A percentile compares a stretch with the other conserved stretches of the same genome.
Evolutionary conservation across 2,329 filamentous ascomycete genomes (phyloP).

Genomic region (Malbranchea cinnamomea): DNA sequence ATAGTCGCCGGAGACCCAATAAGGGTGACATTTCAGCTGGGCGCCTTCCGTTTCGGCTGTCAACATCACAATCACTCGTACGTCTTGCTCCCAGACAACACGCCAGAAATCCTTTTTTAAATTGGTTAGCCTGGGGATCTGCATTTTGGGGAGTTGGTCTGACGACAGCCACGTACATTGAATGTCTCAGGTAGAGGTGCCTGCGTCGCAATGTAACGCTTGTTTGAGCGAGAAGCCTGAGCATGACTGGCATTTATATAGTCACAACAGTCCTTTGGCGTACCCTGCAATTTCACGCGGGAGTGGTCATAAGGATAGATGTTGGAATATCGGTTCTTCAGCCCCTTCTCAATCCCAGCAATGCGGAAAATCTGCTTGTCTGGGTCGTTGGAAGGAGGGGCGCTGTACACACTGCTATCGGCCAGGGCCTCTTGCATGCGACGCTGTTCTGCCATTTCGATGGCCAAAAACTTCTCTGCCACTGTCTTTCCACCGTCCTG

Average conservation of each 20-base stretch:
- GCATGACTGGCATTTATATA: slow-evolving; percentile 93
- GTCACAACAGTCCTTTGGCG: slow-evolving; percentile 57
- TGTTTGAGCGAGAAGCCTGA: slow-evolving; percentile 65
- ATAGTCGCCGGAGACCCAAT: slow-evolving; percentile 71
- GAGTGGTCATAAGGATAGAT: slow-evolving; percentile 94
- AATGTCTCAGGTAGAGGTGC: slow-evolving; percentile 87
- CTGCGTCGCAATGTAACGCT: slow-evolving; percentile 90
- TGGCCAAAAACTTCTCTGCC: slow-evolving; percentile 65
- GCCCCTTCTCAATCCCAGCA: slow-evolving; percentile 84
- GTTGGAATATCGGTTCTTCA: slow-evolving; percentile 94
- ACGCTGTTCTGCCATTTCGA: slow-evolving; percentile 73
- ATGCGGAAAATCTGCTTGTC: slow-evolving; percentile 47
- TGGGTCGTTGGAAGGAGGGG: slow-evolving; percentile 25
- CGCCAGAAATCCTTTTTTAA: slow-evolving; percentile 79
- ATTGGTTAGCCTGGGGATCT: no score
- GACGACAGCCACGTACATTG: slow-evolving; percentile 43
- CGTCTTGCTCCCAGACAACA: slow-evolving; percentile 91
- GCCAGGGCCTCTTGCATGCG: slow-evolving; percentile 79
- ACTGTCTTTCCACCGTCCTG: slow-evolving; percentile 64
- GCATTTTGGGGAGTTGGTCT: not conserved
- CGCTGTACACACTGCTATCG: slow-evolving; percentile 40
- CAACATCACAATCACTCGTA: slow-evolving; percentile 88
- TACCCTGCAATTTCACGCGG: slow-evolving; percentile 61
- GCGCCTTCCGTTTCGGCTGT: slow-evolving; percentile 89
- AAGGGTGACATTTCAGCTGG: slow-evolving; percentile 86